Percentiles rank a stretch among this genome's conserved stretches.
phyloP scores from a whole-genome alignment of 2,329 filamentous ascomycete genomes.

The Lecanicillium sp. region DNA sequence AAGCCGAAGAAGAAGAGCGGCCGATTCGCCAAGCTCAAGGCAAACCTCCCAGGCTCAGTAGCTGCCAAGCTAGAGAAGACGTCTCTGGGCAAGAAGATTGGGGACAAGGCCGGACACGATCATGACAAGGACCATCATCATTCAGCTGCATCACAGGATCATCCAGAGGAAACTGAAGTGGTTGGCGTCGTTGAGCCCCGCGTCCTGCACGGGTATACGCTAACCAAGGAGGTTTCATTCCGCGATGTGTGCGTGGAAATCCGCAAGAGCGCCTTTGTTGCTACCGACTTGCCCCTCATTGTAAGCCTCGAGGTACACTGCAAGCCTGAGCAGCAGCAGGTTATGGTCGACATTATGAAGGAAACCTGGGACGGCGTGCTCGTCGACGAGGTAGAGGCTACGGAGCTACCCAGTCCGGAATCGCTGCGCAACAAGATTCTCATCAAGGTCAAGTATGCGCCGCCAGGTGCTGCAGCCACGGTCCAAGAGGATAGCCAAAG shows the following conservation, averaged over 20 bases:
- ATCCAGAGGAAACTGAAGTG: conserved; percentile 14
- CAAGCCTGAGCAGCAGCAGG: conserved; percentile 67
- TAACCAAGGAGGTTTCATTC: conserved; percentile 84
- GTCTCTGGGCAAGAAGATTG: conserved; percentile 35
- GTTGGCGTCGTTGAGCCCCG: conserved; percentile 54
- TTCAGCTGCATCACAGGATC: conserved; percentile 1
- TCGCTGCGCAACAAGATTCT: conserved; percentile 71
- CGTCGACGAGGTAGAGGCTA: conserved; percentile 33
- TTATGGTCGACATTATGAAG: conserved; percentile 89
- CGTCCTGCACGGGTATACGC: conserved; percentile 81
- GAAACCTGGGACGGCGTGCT: conserved; percentile 66
- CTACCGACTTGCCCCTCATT: conserved; percentile 75
- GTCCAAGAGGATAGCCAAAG: conserved; percentile 13
- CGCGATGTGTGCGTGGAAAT: conserved; percentile 78
- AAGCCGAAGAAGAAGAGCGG: conserved; percentile 57
- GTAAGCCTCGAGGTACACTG: conserved; percentile 93
- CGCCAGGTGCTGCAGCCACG: conserved; percentile 24
- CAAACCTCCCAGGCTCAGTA: conserved; percentile 39
- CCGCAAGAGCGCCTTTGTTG: conserved; percentile 67
- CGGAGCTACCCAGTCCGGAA: conserved; percentile 57
- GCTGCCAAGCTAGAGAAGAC: conserved; percentile 40
- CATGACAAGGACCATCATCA: conserved; percentile 11
- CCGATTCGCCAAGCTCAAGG: conserved; percentile 58
- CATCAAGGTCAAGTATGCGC: conserved; percentile 70
- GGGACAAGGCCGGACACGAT: conserved; percentile 25